A percentile compares a stretch with the other conserved stretches of the same genome.
Evolutionary conservation across 2,329 filamentous ascomycete genomes (phyloP).

Genomic region (Beauveria brongniartii): DNA sequence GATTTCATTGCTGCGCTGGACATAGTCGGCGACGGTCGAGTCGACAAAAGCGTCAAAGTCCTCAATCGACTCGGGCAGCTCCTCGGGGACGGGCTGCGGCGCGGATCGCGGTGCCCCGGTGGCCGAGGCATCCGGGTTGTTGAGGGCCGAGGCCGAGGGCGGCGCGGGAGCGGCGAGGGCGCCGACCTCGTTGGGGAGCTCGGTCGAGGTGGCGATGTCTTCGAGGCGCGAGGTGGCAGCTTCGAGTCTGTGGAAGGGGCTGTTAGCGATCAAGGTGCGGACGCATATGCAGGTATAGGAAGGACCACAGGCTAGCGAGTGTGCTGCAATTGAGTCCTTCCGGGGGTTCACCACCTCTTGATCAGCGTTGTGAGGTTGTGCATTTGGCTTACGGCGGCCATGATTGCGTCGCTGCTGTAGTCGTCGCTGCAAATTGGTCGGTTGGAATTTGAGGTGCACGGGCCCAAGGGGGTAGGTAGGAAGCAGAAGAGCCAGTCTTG

Average conservation of each 20-base stretch:
- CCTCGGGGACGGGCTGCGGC: constrained; percentile 38
- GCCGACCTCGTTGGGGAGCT: constrained; percentile 45
- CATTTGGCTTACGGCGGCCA: constrained; percentile 78
- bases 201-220: constrained; percentile 80
- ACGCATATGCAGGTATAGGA: not conserved
- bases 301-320: constrained; percentile 12
- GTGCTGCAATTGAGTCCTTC: no score
- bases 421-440: not conserved
- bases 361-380: constrained; percentile 95
- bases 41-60: constrained; percentile 79
- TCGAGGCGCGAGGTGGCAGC: constrained; percentile 93
- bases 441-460: not conserved
- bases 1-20: constrained; percentile 67
- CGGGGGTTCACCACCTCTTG: constrained; percentile 62
- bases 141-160: constrained; percentile 14
- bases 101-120: constrained; percentile 15
- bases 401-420: constrained; percentile 26
- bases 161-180: constrained; percentile 33
- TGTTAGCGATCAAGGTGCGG: constrained; percentile 32
- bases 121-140: constrained; percentile 8
- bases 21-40: constrained; percentile 67
- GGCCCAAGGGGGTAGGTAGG: not conserved
- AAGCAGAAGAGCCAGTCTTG: not conserved
- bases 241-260: constrained; percentile 64
- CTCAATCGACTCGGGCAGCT: constrained; percentile 68